phyloP scores from a whole-genome alignment of 208 protist genomes.

The Crithidia brevicula region DNA sequence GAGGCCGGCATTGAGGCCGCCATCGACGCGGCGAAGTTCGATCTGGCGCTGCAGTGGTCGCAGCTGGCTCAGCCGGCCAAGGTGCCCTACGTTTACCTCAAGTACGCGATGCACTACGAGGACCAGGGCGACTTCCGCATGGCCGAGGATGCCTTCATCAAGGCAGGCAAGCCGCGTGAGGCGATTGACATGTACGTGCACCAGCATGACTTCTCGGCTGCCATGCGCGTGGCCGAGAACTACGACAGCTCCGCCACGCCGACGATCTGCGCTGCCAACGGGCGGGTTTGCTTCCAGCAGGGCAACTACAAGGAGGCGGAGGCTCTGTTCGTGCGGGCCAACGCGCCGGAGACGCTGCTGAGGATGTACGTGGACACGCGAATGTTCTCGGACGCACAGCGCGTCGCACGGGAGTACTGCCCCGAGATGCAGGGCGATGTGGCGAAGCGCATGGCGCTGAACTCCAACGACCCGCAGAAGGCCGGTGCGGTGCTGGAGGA shows the following conservation, averaged over 20 bases:
- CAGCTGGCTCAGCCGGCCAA: slow-evolving; percentile 90
- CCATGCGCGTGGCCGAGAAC: slow-evolving; percentile 96
- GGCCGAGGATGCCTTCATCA: slow-evolving; percentile 97
- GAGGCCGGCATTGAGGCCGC: slow-evolving; percentile 96
- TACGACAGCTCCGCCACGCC: slow-evolving; percentile 90
- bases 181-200: slow-evolving; percentile 98
- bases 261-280: slow-evolving; percentile 93
- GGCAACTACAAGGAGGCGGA: slow-evolving; percentile 94
- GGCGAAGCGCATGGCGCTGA: slow-evolving; percentile 81
- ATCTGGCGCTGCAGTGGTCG: slow-evolving; percentile 95
- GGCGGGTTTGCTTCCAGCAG: slow-evolving; percentile 82
- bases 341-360: slow-evolving; percentile 93
- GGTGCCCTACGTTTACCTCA: slow-evolving; percentile 96
- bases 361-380: slow-evolving; percentile 94
- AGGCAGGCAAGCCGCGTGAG: slow-evolving; percentile 96
- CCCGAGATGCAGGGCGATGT: slow-evolving; percentile 88
- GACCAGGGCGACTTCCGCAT: slow-evolving; percentile 95
- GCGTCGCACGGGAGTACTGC: slow-evolving; percentile 90
- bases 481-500: slow-evolving; percentile 92
- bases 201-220: slow-evolving; percentile 95
- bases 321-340: slow-evolving; percentile 90
- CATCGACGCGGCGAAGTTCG: slow-evolving; percentile 93
- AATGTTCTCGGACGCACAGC: slow-evolving; percentile 94
- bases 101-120: slow-evolving; percentile 97
- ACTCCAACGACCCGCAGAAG: slow-evolving; percentile 89